phyloP scores from a whole-genome alignment of 257 asterid species.

The Fraxinus cuspidata region DNA sequence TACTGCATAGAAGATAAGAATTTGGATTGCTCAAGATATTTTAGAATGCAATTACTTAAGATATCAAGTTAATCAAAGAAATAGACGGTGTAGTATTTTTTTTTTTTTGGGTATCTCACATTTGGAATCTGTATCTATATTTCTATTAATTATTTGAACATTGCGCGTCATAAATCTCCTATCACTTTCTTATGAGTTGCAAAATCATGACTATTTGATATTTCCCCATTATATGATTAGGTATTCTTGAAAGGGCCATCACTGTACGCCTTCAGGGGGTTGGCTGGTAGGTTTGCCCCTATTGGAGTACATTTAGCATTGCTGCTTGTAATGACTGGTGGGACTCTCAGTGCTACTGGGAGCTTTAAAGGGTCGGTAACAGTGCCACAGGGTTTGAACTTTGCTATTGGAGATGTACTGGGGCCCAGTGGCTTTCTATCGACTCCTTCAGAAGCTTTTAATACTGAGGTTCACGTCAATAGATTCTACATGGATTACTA shows the following conservation, averaged over 20 bases:
- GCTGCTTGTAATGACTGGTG: conserved; percentile 81
- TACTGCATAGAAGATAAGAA: no score
- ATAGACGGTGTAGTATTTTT: no score
- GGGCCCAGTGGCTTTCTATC: conserved; percentile 69
- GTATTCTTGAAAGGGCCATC: conserved; percentile 85
- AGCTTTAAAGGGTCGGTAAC: conserved; percentile 75
- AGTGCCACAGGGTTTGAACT: conserved; percentile 85
- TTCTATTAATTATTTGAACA: neutral
- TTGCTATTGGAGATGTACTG: conserved; percentile 70
- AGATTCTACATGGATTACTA: conserved; percentile 78
- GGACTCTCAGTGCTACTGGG: conserved; percentile 82
- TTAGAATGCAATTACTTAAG: no score
- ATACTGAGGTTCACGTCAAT: conserved; percentile 81
- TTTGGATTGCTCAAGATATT: no score
- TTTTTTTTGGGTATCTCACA: neutral
- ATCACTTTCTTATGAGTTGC: neutral
- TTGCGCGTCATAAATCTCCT: neutral
- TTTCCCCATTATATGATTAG: conserved; percentile 32
- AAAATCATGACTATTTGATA: conserved; percentile 2
- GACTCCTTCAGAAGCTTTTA: conserved; percentile 75
- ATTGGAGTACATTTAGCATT: conserved; percentile 87
- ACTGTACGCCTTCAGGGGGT: conserved; percentile 74
- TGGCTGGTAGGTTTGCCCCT: conserved; percentile 82
- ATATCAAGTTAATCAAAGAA: no score
- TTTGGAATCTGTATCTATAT: neutral